Evolutionary conservation across 352 stramenopile species (phyloP).

Genomic region (Phytophthora litchii): DNA sequence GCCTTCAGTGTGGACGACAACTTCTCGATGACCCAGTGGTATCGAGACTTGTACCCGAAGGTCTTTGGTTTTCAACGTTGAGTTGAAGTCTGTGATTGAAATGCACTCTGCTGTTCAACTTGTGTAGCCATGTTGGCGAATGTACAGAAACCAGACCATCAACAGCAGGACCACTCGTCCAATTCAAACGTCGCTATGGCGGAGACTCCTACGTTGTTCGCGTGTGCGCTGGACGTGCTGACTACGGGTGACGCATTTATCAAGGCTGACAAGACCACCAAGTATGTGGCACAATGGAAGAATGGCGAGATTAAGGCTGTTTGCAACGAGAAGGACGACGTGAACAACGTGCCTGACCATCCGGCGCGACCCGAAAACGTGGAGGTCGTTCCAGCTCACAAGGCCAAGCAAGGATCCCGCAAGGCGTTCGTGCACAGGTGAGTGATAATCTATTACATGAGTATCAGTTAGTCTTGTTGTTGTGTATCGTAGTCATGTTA

Average conservation of each 20-base stretch:
- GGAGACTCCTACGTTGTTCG: constrained; percentile 39
- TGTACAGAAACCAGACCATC: constrained; percentile 8
- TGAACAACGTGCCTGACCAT: constrained; percentile 46
- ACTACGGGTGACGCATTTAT: constrained; percentile 37
- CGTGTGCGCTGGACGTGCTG: constrained; percentile 51
- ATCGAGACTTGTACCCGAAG: constrained; percentile 35
- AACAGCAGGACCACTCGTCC: constrained; percentile 15
- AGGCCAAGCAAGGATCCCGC: constrained; percentile 55
- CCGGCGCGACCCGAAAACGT: constrained; percentile 53
- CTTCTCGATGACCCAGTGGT: constrained; percentile 42
- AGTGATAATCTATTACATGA: not conserved
- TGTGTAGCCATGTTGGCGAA: constrained; percentile 11
- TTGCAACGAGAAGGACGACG: constrained; percentile 39
- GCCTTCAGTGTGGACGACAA: constrained; percentile 38
- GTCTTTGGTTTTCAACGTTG: constrained; percentile 12
- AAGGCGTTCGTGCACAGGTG: constrained; percentile 58
- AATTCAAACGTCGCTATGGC: constrained; percentile 16
- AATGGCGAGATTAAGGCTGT: constrained; percentile 31
- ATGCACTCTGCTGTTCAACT: constrained; percentile 1
- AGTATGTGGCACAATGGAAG: constrained; percentile 45
- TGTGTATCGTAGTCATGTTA: not conserved
- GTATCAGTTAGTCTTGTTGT: not conserved
- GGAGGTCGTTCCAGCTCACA: constrained; percentile 43
- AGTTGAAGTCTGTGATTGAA: constrained; percentile 2
- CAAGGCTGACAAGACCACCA: constrained; percentile 49